These are phyloP conservation scores for Ceratobasidium sp. DNA, from an alignment of 1,284 basidiomycete genomes.

Conservation along the genomic window DNA sequence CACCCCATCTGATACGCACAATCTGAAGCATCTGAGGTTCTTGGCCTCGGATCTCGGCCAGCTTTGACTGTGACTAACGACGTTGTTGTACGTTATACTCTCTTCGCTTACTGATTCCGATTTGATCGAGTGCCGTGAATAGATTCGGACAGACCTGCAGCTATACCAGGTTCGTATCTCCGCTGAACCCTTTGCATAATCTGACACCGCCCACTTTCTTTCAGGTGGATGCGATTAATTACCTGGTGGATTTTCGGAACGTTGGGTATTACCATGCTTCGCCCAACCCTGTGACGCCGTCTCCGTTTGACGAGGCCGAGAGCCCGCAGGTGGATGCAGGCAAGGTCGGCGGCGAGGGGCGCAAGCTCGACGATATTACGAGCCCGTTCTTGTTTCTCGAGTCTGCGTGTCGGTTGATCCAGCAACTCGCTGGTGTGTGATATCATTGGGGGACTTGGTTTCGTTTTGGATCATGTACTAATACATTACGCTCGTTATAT, in stretches of 20 bases:
- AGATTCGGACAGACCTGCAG: conserved; percentile 97
- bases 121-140: conserved; percentile 23
- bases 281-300: conserved; percentile 12
- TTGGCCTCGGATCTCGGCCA: no score
- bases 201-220: conserved; percentile 2
- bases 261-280: conserved; percentile 39
- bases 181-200: conserved; percentile 12
- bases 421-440: conserved; percentile 75
- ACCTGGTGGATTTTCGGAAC: conserved; percentile 98
- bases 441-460: neutral
- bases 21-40: no score
- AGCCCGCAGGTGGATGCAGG: neutral
- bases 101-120: neutral
- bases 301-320: conserved; percentile 31
- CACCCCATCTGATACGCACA: no score
- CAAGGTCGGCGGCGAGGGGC: conserved; percentile 30
- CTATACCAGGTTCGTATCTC: conserved; percentile 75
- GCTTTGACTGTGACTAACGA: no score
- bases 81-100: conserved; percentile 76
- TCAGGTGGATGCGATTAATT: conserved; percentile 87
- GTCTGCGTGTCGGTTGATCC: conserved; percentile 84
- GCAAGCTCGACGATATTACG: conserved; percentile 72
- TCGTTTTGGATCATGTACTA: conserved; percentile 25
- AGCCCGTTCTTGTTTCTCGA: conserved; percentile 97
- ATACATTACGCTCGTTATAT: conserved; percentile 27